Base-by-base conservation (phyloP, 2,329 filamentous ascomycete species). In the Berkeleyomyces rouxiae region DNA sequence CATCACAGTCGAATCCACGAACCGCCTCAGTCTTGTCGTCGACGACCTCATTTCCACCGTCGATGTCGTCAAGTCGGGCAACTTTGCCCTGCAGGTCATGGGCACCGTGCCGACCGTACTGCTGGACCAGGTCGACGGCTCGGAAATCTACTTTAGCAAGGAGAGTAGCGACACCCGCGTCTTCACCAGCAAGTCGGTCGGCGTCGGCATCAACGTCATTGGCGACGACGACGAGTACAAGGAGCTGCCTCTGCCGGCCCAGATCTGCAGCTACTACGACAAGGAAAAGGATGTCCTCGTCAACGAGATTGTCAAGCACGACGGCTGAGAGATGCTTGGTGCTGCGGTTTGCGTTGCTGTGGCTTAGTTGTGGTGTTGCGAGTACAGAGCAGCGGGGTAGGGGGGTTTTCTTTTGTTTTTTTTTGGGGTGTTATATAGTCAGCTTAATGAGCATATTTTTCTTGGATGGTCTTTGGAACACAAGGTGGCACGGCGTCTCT, bases 301-400 rank as follows among this genome's bases (percentile, higher is more conserved):
- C 37, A 96, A 84, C 70, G 92, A 97, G 79, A 97, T 99, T 72
- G 93, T 99, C 16, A 90, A 93, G 70, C 92, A 97, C 75, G 84
- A 88, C 66, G 91, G 92, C 63, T 96, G 79, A 70, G 40, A 11
- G 33, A 31, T 43, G 2, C 16, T 39, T 16, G 33, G 10, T 5
- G 3, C 2, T n/a, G 36, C 40, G 4, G 13, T 44, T 33, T 39
- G 7, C 37, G n/a, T 46, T 16, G 36, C 39, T 36, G n/a, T 40
- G 40, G 23, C 23, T 23, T 23, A 23, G 23, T 23, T 23, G 23
- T 23, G 23, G 23, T 23, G 23, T 23, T 23, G 23, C 2, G 23
- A 23, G 23, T 23, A 23, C 23, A 23, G 23, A 23, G 23, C 23
- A 23, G 23, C 23, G 23, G 2, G 23, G 23, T 23, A 23, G 23